phyloP scores from a whole-genome alignment of 148 eudicot genomes.

The Rhododendron ovatum region DNA sequence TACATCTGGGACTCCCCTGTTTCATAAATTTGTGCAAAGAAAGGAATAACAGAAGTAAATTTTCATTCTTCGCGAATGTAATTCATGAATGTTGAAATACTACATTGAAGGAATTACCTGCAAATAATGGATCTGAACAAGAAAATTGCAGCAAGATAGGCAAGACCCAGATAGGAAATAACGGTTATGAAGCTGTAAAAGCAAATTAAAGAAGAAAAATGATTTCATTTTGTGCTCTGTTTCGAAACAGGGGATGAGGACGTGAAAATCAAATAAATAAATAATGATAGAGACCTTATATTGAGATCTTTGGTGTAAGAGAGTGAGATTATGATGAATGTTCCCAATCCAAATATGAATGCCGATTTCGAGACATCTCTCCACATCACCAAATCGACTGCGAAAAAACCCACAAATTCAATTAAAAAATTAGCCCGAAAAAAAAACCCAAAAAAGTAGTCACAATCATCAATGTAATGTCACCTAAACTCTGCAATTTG shows the following conservation, averaged over 20 bases:
- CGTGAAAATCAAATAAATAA: neutral
- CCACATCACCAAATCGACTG: constrained; percentile 77
- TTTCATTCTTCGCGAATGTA: neutral
- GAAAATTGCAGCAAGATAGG: constrained; percentile 63
- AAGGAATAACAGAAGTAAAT: neutral
- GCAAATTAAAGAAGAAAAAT: neutral
- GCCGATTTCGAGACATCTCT: constrained; percentile 64
- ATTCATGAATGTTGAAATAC: neutral
- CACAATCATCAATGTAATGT: constrained; percentile 4
- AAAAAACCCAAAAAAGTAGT: neutral
- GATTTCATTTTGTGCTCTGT: neutral
- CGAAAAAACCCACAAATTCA: neutral
- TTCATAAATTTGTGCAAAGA: neutral
- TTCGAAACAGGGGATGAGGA: neutral
- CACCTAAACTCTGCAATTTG: constrained; percentile 58
- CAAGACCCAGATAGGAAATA: constrained; percentile 56
- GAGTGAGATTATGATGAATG: constrained; percentile 55
- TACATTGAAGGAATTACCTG: constrained; percentile 35
- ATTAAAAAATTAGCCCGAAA: neutral
- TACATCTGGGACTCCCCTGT: constrained; percentile 35
- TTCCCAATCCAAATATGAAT: constrained; percentile 62
- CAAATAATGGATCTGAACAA: constrained; percentile 50
- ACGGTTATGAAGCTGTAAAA: constrained; percentile 62
- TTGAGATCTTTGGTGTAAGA: constrained; percentile 57
- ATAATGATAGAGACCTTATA: constrained; percentile 41